These are phyloP conservation scores for Pyrenophora graminea DNA, from an alignment of 2,329 filamentous ascomycete species.

Conservation along the genomic window DNA sequence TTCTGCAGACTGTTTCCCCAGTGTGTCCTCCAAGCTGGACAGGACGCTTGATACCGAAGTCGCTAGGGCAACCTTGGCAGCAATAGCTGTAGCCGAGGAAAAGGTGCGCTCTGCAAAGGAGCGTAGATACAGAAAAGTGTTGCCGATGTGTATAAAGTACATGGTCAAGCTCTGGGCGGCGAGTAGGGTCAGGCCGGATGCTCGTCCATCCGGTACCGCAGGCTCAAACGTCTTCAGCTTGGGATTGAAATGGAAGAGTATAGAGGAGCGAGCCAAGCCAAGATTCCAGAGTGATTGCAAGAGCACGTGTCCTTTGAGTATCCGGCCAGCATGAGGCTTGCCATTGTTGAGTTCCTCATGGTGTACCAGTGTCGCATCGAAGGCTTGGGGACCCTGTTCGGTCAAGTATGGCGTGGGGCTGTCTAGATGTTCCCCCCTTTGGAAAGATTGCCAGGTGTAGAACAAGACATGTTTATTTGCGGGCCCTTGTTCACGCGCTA, in stretches of 20 bases:
- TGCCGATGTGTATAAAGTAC: conserved; percentile 48
- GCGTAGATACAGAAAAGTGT: conserved; percentile 40
- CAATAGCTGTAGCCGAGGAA: conserved; percentile 38
- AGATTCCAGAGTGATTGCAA: conserved; percentile 65
- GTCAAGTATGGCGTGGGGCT: conserved; percentile 62
- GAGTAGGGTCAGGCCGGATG: conserved; percentile 57
- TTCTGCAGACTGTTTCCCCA: conserved; percentile 34
- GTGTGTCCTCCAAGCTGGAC: conserved; percentile 47
- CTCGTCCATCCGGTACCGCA: conserved; percentile 49
- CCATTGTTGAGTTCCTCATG: conserved; percentile 51
- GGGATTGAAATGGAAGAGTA: conserved; percentile 68
- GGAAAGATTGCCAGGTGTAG: conserved; percentile 73
- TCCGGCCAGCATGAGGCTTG: conserved; percentile 45
- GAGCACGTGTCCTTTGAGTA: conserved; percentile 45
- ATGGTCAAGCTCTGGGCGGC: conserved; percentile 59
- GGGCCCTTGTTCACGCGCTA: conserved; percentile 40
- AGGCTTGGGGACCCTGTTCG: conserved; percentile 68
- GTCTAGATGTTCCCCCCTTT: conserved; percentile 48
- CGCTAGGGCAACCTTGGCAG: conserved; percentile 50
- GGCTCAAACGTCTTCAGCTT: conserved; percentile 58
- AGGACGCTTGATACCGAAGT: conserved; percentile 48
- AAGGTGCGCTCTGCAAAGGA: conserved; percentile 47
- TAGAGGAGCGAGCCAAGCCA: conserved; percentile 71
- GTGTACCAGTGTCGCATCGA: conserved; percentile 62
- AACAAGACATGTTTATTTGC: conserved; percentile 47